Evolutionary conservation across 768 basidiomycete genomes (phyloP).

Genomic region (Rubroboletus satanas): DNA sequence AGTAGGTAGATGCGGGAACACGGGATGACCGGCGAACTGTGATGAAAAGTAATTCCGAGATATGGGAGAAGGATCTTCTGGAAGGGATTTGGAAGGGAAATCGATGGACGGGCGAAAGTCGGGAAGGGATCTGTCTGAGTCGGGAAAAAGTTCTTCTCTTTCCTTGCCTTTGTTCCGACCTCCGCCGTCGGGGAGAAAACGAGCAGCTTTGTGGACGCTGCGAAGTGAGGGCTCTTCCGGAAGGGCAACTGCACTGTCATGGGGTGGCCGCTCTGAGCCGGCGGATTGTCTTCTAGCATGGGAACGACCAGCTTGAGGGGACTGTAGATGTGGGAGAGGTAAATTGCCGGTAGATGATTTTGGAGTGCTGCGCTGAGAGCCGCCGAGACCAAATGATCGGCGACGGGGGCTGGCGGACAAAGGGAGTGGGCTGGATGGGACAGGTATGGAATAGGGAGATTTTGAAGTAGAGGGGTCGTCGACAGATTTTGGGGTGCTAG

Average conservation of each 20-base stretch:
- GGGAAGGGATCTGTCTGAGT: conserved; percentile 5
- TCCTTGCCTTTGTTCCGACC: conserved; percentile 29
- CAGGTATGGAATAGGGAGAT: conserved; percentile 22
- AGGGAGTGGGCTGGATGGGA: conserved; percentile 30
- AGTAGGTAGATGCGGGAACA: conserved; percentile 19
- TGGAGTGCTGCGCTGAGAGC: conserved; percentile 27
- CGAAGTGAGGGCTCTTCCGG: conserved; percentile 23
- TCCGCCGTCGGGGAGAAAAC: conserved; percentile 9
- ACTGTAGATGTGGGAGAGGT: conserved; percentile 22
- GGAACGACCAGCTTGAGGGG: conserved; percentile 10
- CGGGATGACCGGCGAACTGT: conserved; percentile 6
- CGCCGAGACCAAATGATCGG: conserved; percentile 29
- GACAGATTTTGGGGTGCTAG: conserved; percentile 27
- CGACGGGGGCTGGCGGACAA: conserved; percentile 33
- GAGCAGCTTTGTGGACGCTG: conserved; percentile 7
- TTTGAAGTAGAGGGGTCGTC: conserved; percentile 19
- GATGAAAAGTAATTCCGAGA: conserved; percentile 14
- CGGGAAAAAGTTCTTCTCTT: conserved; percentile 8
- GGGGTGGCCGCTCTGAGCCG: conserved; percentile 30
- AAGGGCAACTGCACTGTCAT: conserved; percentile 33
- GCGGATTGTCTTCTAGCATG: conserved; percentile 29
- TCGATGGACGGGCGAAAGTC: conserved; percentile 13
- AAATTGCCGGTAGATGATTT: conserved; percentile 28
- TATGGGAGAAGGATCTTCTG: conserved; percentile 14
- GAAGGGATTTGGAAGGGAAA: conserved; percentile 22